Percentiles rank a stretch among this genome's conserved stretches.
These are phyloP conservation scores for Kazachstania taianensis DNA, from an alignment of 805 yeast species.

Conservation along the genomic window DNA sequence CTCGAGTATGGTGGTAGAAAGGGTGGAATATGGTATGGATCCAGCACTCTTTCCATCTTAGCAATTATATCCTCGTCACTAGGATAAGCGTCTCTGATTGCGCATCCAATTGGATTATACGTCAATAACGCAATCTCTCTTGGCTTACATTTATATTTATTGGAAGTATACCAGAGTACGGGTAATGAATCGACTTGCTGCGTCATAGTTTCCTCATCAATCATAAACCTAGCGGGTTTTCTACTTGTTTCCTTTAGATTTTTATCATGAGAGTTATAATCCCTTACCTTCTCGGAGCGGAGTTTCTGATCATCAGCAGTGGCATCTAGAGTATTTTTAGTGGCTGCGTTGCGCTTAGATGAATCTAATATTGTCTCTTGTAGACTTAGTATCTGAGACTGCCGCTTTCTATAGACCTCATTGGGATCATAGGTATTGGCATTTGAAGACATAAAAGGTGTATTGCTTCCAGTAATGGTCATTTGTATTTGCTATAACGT, in stretches of 20 bases:
- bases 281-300: no score
- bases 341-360: conserved; percentile 5
- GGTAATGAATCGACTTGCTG: conserved; percentile 5
- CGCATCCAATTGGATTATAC: conserved; percentile 14
- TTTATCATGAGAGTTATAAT: no score
- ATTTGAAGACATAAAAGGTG: background rate
- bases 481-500: no score
- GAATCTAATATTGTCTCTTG: conserved; percentile 29
- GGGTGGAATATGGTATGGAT: conserved; percentile 8
- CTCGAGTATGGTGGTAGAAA: conserved; percentile 18
- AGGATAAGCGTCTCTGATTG: no score
- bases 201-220: background rate
- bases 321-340: no score
- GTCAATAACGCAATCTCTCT: conserved; percentile 9
- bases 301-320: no score
- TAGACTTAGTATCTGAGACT: conserved; percentile 24
- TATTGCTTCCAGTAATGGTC: background rate
- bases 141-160: conserved; percentile 6
- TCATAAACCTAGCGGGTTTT: conserved; percentile 1
- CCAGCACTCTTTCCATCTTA: background rate
- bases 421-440: conserved; percentile 4
- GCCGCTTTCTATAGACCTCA: conserved; percentile 25
- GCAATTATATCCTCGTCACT: background rate
- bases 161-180: conserved; percentile 4
- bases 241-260: conserved; percentile 3